These are phyloP conservation scores for Thuja plicata DNA, from an alignment of 83 land plant species.

Conservation along the genomic window DNA sequence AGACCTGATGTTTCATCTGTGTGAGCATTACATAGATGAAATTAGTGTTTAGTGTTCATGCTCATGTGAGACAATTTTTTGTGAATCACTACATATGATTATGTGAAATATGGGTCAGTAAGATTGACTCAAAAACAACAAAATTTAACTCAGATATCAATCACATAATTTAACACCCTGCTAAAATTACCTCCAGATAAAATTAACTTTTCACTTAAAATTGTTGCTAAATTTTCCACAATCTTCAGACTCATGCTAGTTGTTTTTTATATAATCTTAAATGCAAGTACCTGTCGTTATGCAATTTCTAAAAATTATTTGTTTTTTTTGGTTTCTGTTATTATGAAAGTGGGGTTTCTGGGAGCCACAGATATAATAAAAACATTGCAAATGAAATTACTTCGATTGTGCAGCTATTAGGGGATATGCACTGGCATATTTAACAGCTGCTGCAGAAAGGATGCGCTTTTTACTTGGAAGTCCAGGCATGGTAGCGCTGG, in stretches of 20 bases:
- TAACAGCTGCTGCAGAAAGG: constrained; percentile 87
- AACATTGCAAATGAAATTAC: constrained; percentile 3
- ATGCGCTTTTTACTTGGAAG: constrained; percentile 83
- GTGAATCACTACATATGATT: no score
- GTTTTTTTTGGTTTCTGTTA: neutral
- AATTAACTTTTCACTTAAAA: neutral
- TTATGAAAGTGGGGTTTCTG: neutral
- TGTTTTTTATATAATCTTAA: neutral
- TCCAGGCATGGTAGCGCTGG: constrained; percentile 98
- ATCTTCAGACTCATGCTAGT: neutral
- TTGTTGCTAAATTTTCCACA: neutral
- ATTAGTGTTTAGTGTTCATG: no score
- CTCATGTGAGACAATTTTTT: no score
- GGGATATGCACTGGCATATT: constrained; percentile 94
- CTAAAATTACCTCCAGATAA: neutral
- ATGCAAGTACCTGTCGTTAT: neutral
- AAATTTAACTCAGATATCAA: no score
- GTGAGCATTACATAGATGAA: no score
- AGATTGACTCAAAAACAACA: no score
- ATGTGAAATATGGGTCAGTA: no score
- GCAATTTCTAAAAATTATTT: neutral
- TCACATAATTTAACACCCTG: no score
- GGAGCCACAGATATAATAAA: neutral
- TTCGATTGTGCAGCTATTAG: constrained; percentile 74
- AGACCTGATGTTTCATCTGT: no score